Evolutionary conservation across 1,139 yeast species (phyloP).

Genomic region (Candida mesenterica): DNA sequence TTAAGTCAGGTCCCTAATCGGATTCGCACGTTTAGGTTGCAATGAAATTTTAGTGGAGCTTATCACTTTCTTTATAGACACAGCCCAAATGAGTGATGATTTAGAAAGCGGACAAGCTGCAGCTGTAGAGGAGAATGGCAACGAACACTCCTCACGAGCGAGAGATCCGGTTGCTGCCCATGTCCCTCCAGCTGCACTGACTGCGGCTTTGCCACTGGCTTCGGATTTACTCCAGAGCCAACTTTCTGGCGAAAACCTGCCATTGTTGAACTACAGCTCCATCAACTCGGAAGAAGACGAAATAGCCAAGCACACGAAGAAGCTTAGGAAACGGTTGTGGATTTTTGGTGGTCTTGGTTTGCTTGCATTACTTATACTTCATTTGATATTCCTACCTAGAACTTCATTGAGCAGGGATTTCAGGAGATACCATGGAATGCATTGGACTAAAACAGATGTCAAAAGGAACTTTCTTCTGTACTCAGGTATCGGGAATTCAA

Average conservation of each 20-base stretch:
- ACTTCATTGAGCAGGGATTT: slow-evolving; percentile 85
- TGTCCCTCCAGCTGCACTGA: too few relatives aligned
- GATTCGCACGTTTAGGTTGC: too few relatives aligned
- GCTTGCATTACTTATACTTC: slow-evolving; percentile 52
- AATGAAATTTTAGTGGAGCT: too few relatives aligned
- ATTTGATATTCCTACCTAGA: slow-evolving; percentile 77
- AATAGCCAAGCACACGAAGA: neutral
- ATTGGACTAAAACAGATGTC: slow-evolving; percentile 61
- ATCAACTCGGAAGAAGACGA: neutral
- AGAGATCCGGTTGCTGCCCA: too few relatives aligned
- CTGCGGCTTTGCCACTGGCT: neutral
- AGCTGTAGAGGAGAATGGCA: too few relatives aligned
- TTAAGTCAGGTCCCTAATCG: too few relatives aligned
- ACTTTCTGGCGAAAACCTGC: neutral
- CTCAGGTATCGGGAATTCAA: slow-evolving; percentile 25
- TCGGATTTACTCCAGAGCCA: neutral
- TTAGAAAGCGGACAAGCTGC: too few relatives aligned
- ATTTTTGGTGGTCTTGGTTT: slow-evolving; percentile 37
- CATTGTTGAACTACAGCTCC: neutral
- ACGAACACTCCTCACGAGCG: too few relatives aligned
- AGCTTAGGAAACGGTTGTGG: slow-evolving; percentile 7
- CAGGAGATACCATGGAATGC: slow-evolving; percentile 68
- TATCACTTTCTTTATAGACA: too few relatives aligned
- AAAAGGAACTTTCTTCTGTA: slow-evolving; percentile 40
- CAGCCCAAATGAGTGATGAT: too few relatives aligned